Percentiles rank a stretch among this genome's conserved stretches.
Evolutionary conservation across 257 asterid species (phyloP).

Genomic region (Knoxia roxburghii): DNA sequence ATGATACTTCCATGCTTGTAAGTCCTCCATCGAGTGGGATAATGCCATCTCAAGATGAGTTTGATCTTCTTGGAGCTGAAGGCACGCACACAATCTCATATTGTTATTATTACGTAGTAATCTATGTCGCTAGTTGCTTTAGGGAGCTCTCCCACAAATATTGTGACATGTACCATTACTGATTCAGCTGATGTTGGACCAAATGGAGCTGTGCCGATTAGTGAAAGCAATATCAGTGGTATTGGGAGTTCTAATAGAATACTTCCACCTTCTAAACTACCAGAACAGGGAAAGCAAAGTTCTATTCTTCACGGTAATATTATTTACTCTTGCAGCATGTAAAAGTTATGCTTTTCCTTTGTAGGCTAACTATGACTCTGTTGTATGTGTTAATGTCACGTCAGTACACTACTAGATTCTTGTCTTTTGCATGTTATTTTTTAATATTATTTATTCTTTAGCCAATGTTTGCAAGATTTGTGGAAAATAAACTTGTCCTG

Average conservation of each 20-base stretch:
- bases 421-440: neutral
- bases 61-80: conserved; percentile 50
- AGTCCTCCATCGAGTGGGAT: conserved; percentile 44
- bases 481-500: neutral
- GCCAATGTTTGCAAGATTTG: neutral
- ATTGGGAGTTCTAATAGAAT: conserved; percentile 44
- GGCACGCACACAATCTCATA: conserved; percentile 34
- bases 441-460: neutral
- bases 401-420: neutral
- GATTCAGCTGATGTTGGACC: conserved; percentile 79
- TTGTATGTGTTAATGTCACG: neutral
- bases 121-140: neutral
- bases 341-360: neutral
- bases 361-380: neutral
- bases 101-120: conserved; percentile 2
- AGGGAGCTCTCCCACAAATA: conserved; percentile 27
- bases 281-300: conserved; percentile 44
- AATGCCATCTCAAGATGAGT: conserved; percentile 56
- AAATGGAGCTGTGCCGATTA: conserved; percentile 43
- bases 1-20: conserved; percentile 52
- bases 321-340: conserved; percentile 7
- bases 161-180: conserved; percentile 37
- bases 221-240: conserved; percentile 46
- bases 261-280: conserved; percentile 34
- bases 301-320: conserved; percentile 51